Conservation (phyloP, 108 stramenopile species). For the Nitzschia sp. region DNA sequence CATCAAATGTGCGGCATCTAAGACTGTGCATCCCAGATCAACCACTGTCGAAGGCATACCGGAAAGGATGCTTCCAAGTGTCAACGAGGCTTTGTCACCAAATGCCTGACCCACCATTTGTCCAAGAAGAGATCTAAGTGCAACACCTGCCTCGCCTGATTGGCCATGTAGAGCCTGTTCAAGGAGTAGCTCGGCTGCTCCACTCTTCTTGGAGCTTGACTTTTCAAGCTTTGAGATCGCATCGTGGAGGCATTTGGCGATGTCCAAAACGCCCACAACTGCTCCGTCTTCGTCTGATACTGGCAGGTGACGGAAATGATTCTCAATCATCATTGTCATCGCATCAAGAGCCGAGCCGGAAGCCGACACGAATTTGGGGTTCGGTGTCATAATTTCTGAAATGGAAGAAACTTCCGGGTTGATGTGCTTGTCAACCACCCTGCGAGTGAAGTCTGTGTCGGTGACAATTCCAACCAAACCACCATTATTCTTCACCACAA, state of each 20-base stretch:
- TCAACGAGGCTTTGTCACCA: constrained; percentile 50
- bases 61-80: constrained; percentile 59
- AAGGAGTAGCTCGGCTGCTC: constrained; percentile 48
- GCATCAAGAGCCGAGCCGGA: constrained; percentile 88
- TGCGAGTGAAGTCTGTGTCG: constrained; percentile 81
- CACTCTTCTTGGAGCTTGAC: constrained; percentile 39
- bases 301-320: constrained; percentile 91
- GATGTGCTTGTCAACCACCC: constrained; percentile 79
- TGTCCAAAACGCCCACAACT: constrained; percentile 88
- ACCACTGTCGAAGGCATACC: constrained; percentile 64
- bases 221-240: constrained; percentile 87
- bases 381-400: constrained; percentile 82
- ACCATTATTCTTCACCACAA: constrained; percentile 58
- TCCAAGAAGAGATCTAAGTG: constrained; percentile 51
- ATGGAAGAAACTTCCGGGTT: constrained; percentile 51
- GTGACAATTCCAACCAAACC: constrained; percentile 77
- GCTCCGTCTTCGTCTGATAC: constrained; percentile 78
- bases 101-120: constrained; percentile 59
- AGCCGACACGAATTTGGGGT: constrained; percentile 80
- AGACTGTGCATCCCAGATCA: constrained; percentile 56
- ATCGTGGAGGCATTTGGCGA: constrained; percentile 93
- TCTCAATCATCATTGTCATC: constrained; percentile 91
- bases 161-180: constrained; percentile 48
- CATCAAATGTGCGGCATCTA: constrained; percentile 80
- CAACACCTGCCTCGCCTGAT: constrained; percentile 52